phyloP scores from a whole-genome alignment of 305 asterid genomes.

The Caryopteris hybrid region DNA sequence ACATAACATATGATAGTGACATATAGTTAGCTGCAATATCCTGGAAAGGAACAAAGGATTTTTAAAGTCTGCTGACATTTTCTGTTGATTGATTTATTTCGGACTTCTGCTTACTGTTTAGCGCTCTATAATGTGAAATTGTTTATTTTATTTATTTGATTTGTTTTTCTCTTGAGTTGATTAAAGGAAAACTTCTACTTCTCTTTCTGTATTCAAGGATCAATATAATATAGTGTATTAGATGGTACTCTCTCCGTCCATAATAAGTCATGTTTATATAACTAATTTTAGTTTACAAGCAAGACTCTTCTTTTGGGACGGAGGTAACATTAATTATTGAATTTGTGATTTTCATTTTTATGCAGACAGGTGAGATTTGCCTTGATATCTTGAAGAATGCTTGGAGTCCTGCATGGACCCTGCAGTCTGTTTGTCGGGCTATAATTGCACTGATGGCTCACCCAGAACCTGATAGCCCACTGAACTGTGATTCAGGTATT shows the following conservation, averaged over 20 bases:
- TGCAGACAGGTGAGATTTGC: slow-evolving; percentile 98
- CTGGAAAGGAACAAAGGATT: neutral
- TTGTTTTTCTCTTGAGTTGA: neutral
- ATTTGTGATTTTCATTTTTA: neutral
- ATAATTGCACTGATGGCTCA: slow-evolving; percentile 98
- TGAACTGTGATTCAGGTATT: slow-evolving; percentile 95
- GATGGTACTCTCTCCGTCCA: too few relatives aligned
- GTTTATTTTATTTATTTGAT: too few relatives aligned
- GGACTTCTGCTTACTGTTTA: neutral
- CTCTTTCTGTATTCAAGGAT: neutral
- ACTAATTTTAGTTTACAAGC: too few relatives aligned
- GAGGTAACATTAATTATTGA: neutral
- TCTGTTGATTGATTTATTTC: too few relatives aligned
- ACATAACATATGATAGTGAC: neutral
- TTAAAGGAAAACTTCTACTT: neutral
- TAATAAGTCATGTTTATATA: too few relatives aligned
- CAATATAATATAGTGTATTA: neutral
- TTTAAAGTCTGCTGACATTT: too few relatives aligned
- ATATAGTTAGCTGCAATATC: neutral
- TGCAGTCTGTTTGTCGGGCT: slow-evolving; percentile 98
- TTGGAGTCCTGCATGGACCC: slow-evolving; percentile 99
- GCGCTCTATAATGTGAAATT: neutral
- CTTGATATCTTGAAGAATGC: slow-evolving; percentile 98
- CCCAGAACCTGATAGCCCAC: slow-evolving; percentile 97
- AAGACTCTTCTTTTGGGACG: too few relatives aligned